phyloP scores from a whole-genome alignment of 1,284 basidiomycete species.

The Apiotrichum porosum region DNA sequence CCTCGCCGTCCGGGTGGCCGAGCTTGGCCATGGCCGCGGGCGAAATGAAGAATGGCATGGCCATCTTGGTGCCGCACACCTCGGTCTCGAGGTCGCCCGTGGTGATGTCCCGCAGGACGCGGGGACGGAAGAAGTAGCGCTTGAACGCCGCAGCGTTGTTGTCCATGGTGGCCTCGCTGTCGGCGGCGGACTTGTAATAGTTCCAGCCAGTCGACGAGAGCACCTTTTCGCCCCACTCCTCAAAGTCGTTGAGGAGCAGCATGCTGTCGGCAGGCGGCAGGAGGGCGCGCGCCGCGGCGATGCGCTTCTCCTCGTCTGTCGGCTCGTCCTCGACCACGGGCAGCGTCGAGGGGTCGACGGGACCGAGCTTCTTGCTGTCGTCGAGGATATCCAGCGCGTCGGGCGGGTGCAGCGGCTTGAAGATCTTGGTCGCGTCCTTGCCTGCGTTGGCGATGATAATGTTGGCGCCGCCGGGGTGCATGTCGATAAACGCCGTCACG shows the following conservation, averaged over 20 bases:
- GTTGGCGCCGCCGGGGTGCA: slow-evolving; percentile 56
- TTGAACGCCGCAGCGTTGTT: slow-evolving; percentile 53
- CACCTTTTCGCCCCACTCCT: slow-evolving; percentile 49
- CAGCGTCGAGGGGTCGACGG: slow-evolving; percentile 58
- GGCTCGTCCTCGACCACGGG: slow-evolving; percentile 52
- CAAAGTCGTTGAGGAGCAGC: slow-evolving; percentile 68
- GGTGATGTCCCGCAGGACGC: slow-evolving; percentile 39
- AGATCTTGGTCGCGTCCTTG: slow-evolving; percentile 55
- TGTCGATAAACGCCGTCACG: slow-evolving; percentile 72
- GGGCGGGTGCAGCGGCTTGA: slow-evolving; percentile 51
- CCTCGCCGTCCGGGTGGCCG: slow-evolving; percentile 82
- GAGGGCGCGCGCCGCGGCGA: slow-evolving; percentile 58
- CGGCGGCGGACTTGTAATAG: slow-evolving; percentile 55
- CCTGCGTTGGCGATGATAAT: slow-evolving; percentile 56
- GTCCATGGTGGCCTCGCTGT: slow-evolving; percentile 51
- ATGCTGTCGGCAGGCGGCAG: slow-evolving; percentile 63
- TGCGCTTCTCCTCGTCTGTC: slow-evolving; percentile 60
- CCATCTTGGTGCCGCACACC: slow-evolving; percentile 66
- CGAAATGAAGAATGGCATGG: slow-evolving; percentile 76
- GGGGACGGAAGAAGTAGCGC: slow-evolving; percentile 55
- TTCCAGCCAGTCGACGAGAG: slow-evolving; percentile 53
- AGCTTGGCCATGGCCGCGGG: slow-evolving; percentile 80
- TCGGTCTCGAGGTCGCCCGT: slow-evolving; percentile 44
- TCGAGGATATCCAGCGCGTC: slow-evolving; percentile 48
- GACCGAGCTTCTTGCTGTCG: slow-evolving; percentile 64